Evolutionary conservation across 2,329 filamentous ascomycete species (phyloP), one percentile per base, ranked within the genome.

Genomic region (Penicillium nordicum): DNA sequence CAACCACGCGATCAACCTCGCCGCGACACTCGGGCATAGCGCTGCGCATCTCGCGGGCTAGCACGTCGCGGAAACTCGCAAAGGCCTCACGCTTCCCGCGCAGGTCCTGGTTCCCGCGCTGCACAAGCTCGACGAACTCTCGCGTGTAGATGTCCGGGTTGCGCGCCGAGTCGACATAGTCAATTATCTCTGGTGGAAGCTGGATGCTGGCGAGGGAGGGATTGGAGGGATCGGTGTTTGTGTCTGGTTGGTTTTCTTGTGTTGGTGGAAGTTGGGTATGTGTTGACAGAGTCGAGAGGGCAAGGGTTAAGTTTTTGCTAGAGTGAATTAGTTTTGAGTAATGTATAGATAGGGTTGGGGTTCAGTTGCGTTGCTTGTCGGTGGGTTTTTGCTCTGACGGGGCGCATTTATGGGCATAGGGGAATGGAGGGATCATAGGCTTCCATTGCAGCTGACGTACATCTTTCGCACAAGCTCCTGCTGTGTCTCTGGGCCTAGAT

Each of bases 141-240:
- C 84, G 79, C 9, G 84, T 87, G 71, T 86, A 87, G 62, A 87
- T 86, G 64, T 87, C 84, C 8, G 84, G 85, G 65, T 88, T 88
- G 23, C 84, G 81, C 18, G 82, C 80, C 21, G 79, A 76, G 63
- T 87, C 84, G 34, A 88, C 83, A 67, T 87, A 88, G 53, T 79
- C 78, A 61, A 85, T 81, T 32, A 87, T 82, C 62, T 87, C 84
- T 5, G 82, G 79, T 0, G 85, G 84, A 1, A 87, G 78, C 46
- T 80, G 75, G 56, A 84, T 78, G 51, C 76, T 74, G 21, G 81
- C 73, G 18, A 78, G 68, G n/a, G 77, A 73, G 3, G 82, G 65
- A 69, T 80, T 73, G 34, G 66, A 63, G 14, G 69, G 66, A 57
- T 65, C 65, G n/a, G 42, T 49, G 29, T 58, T 55, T 59, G 77